Conservation (phyloP, 139 green algal genomes). For the Asterochloris sp. region DNA sequence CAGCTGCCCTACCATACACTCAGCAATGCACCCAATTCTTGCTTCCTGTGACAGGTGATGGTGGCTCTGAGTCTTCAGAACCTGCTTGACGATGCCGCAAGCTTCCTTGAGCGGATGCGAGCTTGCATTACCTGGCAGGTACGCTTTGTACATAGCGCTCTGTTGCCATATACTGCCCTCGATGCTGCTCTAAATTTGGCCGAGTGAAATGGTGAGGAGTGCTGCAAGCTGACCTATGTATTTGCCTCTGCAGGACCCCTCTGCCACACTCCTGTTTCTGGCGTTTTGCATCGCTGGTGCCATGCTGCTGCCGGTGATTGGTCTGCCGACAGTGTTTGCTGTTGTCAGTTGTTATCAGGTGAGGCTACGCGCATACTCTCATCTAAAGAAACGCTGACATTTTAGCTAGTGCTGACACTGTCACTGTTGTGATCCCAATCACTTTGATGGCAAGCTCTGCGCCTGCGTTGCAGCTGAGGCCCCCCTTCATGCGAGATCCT, state of each 20-base stretch:
- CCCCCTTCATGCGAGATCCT: constrained; percentile 36
- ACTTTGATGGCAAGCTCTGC: background rate
- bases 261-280: constrained; percentile 18
- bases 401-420: background rate
- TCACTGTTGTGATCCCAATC: background rate
- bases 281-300: background rate
- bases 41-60: too few species aligned
- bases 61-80: constrained; percentile 12
- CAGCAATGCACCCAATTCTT: too few species aligned
- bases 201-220: too few species aligned
- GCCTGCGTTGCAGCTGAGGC: constrained; percentile 24
- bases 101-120: constrained; percentile 11
- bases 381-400: background rate
- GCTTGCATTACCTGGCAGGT: constrained; percentile 15
- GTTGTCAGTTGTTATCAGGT: constrained; percentile 9
- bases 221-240: too few species aligned
- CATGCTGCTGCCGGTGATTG: background rate
- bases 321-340: constrained; percentile 7
- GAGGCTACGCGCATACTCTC: background rate
- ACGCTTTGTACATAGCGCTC: too few species aligned
- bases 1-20: too few species aligned
- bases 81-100: constrained; percentile 14
- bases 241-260: constrained; percentile 7
- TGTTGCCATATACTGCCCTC: too few species aligned
- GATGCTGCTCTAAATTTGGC: too few species aligned